Evolutionary conservation across 805 yeast species (phyloP).

Genomic region (Priceomyces fermenticarens): DNA sequence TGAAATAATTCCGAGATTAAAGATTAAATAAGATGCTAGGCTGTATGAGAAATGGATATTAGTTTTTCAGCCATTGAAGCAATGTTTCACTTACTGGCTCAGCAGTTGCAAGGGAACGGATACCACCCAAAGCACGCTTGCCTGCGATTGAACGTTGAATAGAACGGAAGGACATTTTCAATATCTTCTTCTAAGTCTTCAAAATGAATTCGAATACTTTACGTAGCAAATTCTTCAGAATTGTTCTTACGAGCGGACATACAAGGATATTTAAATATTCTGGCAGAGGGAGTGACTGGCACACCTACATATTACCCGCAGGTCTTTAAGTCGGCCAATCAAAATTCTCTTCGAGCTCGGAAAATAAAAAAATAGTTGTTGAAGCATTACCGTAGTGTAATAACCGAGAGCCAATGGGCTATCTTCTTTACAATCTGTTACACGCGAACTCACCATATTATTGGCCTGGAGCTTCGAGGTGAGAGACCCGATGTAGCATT

Average conservation of each 20-base stretch:
- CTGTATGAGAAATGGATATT: background rate
- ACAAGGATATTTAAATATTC: conserved; percentile 8
- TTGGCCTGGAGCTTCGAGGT: conserved; percentile 3
- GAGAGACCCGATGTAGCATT: background rate
- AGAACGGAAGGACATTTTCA: conserved; percentile 32
- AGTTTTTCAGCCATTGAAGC: too few species aligned
- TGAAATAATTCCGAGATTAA: background rate
- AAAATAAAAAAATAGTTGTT: conserved; percentile 1
- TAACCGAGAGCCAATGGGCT: conserved; percentile 3
- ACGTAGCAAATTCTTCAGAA: background rate
- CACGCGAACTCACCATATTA: background rate
- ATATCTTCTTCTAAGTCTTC: conserved; percentile 2
- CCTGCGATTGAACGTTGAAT: conserved; percentile 33
- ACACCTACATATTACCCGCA: conserved; percentile 6
- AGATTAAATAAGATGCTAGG: background rate
- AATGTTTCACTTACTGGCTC: conserved; percentile 27
- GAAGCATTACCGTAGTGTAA: conserved; percentile 1
- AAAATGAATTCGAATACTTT: too few species aligned
- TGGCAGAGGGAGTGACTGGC: conserved; percentile 7
- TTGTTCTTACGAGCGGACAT: background rate
- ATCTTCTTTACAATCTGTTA: too few species aligned
- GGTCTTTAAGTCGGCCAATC: conserved; percentile 5
- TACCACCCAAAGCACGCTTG: conserved; percentile 18
- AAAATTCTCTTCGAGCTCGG: conserved; percentile 2
- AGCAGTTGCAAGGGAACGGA: conserved; percentile 34